phyloP scores from a whole-genome alignment of 2,329 filamentous ascomycete species.

The Remersonia thermophila region DNA sequence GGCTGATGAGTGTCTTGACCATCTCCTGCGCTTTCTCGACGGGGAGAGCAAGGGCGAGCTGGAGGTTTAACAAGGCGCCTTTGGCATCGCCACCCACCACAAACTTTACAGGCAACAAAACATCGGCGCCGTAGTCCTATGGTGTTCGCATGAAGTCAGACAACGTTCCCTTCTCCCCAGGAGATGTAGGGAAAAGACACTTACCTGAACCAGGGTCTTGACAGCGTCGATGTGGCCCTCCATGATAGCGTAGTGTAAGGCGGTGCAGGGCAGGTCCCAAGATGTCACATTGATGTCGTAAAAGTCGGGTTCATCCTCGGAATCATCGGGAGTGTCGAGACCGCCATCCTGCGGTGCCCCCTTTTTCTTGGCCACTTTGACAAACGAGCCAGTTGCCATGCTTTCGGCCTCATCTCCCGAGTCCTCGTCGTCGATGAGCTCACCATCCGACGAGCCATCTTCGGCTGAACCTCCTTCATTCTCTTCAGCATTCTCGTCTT shows the following conservation, averaged over 20 bases:
- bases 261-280: conserved; percentile 64
- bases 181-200: conserved; percentile 6
- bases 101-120: conserved; percentile 64
- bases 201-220: conserved; percentile 50
- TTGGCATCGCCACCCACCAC: no score
- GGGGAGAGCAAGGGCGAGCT: conserved; percentile 54
- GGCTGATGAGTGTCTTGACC: conserved; percentile 48
- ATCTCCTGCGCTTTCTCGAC: conserved; percentile 52
- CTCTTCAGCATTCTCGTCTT: conserved; percentile 25
- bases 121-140: conserved; percentile 62
- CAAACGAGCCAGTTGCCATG: conserved; percentile 58
- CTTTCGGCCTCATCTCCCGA: conserved; percentile 40
- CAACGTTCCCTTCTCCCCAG: neutral
- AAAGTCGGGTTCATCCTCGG: conserved; percentile 60
- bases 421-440: conserved; percentile 31
- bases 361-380: conserved; percentile 46
- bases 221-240: conserved; percentile 59
- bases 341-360: conserved; percentile 28
- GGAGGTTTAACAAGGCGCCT: conserved; percentile 55
- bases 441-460: conserved; percentile 29
- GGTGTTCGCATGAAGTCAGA: conserved; percentile 7
- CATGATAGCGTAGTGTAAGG: conserved; percentile 68
- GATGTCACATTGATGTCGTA: conserved; percentile 68
- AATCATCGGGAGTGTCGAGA: conserved; percentile 38
- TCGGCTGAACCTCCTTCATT: conserved; percentile 20